Evolutionary conservation across 2,329 filamentous ascomycete species (phyloP).

Genomic region (Allantophomopsis cytisporea): DNA sequence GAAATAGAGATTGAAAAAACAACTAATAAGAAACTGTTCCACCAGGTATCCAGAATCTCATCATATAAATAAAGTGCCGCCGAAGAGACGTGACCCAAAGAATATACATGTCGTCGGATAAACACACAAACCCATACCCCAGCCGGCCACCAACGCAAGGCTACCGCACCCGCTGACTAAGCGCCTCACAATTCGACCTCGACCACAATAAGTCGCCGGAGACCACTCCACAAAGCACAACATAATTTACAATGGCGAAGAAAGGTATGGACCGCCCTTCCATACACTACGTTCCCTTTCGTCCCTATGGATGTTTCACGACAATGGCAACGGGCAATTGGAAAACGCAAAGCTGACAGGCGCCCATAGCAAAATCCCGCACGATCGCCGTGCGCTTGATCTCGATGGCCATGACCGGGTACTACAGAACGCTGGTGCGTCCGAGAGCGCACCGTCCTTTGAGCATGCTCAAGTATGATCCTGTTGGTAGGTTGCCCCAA

Average conservation of each 20-base stretch:
- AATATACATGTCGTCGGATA: too few relatives aligned
- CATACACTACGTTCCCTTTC: background rate
- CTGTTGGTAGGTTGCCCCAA: conserved; percentile 57
- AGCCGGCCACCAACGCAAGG: too few relatives aligned
- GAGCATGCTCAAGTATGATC: conserved; percentile 98
- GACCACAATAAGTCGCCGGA: too few relatives aligned
- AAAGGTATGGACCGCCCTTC: conserved; percentile 19
- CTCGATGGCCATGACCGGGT: conserved; percentile 98
- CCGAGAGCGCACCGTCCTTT: conserved; percentile 71
- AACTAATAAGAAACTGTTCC: too few relatives aligned
- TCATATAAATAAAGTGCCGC: too few relatives aligned
- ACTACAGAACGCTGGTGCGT: conserved; percentile 83
- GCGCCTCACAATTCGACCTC: too few relatives aligned
- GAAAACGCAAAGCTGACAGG: background rate
- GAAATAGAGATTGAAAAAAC: too few relatives aligned
- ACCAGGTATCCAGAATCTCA: too few relatives aligned
- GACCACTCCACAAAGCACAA: background rate
- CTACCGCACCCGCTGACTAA: too few relatives aligned
- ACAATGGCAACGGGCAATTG: background rate
- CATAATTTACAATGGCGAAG: conserved; percentile 23
- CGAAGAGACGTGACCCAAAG: too few relatives aligned
- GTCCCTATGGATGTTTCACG: background rate
- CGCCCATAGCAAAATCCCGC: conserved; percentile 54
- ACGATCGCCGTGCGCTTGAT: conserved; percentile 86
- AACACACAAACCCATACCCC: too few relatives aligned